phyloP scores from a whole-genome alignment of 441 rosid species.

The Croton laevigatus region DNA sequence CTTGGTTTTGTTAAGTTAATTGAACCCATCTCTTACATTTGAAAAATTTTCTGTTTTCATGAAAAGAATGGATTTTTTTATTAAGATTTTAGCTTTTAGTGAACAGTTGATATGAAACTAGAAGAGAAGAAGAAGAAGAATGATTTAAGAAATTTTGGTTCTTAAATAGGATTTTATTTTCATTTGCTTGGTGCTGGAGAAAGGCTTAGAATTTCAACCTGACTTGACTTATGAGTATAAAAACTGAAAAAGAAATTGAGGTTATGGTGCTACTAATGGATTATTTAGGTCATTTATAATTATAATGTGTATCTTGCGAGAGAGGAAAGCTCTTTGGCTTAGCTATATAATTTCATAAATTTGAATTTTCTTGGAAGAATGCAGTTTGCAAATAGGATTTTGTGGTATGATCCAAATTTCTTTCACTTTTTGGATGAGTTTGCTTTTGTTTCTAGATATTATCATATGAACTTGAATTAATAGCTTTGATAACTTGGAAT shows the following conservation, averaged over 20 bases:
- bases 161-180: background rate
- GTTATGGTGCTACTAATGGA: background rate
- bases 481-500: background rate
- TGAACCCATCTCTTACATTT: conserved; percentile 1
- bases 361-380: background rate
- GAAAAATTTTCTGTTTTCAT: background rate
- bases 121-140: background rate
- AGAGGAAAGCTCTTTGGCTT: background rate
- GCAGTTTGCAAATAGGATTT: background rate
- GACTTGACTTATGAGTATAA: background rate
- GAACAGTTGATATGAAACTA: background rate
- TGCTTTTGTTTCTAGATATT: background rate
- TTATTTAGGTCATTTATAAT: too few relatives aligned
- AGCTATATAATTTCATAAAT: background rate
- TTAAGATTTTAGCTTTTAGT: background rate
- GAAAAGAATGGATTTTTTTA: background rate
- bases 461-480: background rate
- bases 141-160: background rate
- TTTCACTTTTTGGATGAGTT: background rate
- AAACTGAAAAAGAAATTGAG: background rate
- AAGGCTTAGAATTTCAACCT: background rate
- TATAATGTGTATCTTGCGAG: background rate
- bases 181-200: background rate
- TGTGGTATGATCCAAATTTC: background rate
- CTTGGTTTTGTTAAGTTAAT: background rate